Base-by-base conservation (phyloP, 2,329 filamentous ascomycete genomes). In the Penicillium olsonii region DNA sequence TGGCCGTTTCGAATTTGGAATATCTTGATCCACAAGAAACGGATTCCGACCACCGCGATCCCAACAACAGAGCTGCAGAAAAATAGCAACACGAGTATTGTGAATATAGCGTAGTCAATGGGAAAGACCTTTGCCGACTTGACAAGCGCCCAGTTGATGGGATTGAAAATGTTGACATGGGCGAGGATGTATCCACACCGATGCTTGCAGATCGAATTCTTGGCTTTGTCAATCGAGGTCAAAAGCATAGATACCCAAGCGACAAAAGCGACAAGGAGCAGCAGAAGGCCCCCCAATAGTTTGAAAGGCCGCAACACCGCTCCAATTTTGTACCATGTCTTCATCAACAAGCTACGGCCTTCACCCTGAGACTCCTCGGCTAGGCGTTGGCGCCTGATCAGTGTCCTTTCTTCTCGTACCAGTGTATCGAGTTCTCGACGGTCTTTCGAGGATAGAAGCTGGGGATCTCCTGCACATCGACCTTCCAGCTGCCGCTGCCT, bases 171-270 rank as follows among this genome's bases (percentile, higher is more conserved):
- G 68, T 95, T 90, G 69, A 95, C 88, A 65, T 86, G 80, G 37
- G 86, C 90, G 4, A 99, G 80, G 42, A 97, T 88, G 72, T 96
- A 99, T 54, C 94, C 94, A 68, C 94, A 99, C 61, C 84, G 85
- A 51, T 85, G 78, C 69, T 94, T 92, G 81, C 94, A 99, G 55
- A 95, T 77, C 3, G 92, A 96, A 75, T 97, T 96, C 70, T 88
- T 92, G 29, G 91, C 90, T 76, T 97, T 97, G 81, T 99, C 94
- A 64, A 97, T 91, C 59, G 85, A 88, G 0, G 92, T 97, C 67
- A 97, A 88, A 60, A 97, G 81, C 90, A 99, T 97, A 11, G 90
- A 95, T 8, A 87, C 81, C 81, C 90, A 95, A 59, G 95, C 81
- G 35, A 95, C 59, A 12, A 96, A 71, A 0, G 89, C 80, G 18